Base-by-base conservation (phyloP, 805 yeast species). In the Metschnikowia kunwiensis region DNA sequence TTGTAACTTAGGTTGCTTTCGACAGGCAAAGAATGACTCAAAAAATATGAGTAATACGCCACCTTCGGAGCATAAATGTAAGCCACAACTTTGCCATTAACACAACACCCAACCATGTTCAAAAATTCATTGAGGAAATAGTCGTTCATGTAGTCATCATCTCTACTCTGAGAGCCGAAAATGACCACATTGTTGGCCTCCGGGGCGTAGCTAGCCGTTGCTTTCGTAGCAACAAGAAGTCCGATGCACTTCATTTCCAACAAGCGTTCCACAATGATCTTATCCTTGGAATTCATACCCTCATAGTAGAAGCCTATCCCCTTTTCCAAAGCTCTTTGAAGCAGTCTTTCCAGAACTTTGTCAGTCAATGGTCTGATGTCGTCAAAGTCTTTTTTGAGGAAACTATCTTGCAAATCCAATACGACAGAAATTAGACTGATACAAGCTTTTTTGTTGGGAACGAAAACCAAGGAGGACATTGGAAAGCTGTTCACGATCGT, bases 11-110 rank as follows among this genome's bases (percentile, higher is more conserved):
- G 53, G 48, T 72, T 76, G 60, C 96, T 86, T 57, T 94, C 98
- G 18, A 87, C 65, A 0, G 97, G 97, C 9, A 87, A 56, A 0
- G 95, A 76, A 43, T 83, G 86, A 11, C 64, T 69, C 34, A 93
- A 53, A 54, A 89, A 86, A 50, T 80, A 78, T 35, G 71, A 75
- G 57, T 84, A 87, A 53, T 83, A 89, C 1, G 70, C 74, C 17
- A 75, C 61, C 47, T 72, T 78, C 2, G 77, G 52, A 0, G 71
- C 44, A 31, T 72, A 73, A 0, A 96, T 82, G 40, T 79, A 66
- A 4, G 91, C 63, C 23, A 75, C 46, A 1, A 72, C 82, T 20
- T 56, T 51, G 1, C 60, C 56, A 2, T 55, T 57, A 7, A 50
- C 43, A 40, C 66, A 55, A 34, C 66, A 54, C 7, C 73, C 72